A percentile compares a stretch with the other conserved stretches of the same genome.
Evolutionary conservation across 2,329 filamentous ascomycete genomes (phyloP).

Genomic region (Pseudogymnoascus sp.): DNA sequence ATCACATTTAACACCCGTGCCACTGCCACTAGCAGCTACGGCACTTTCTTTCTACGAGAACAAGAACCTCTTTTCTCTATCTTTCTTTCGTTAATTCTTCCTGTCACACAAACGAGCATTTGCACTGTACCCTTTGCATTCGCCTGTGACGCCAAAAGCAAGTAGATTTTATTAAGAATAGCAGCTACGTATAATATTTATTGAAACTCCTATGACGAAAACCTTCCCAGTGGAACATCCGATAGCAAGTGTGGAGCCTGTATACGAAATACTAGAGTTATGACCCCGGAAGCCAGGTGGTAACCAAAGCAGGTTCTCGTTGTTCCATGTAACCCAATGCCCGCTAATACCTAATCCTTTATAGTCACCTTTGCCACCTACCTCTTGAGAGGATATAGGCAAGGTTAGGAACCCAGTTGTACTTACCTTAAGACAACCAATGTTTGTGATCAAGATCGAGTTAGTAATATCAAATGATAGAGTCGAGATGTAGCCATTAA

Average conservation of each 20-base stretch:
- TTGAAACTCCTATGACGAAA: background rate
- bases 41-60: background rate
- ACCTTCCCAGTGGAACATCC: background rate
- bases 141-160: background rate
- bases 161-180: background rate
- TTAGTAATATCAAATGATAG: conserved; percentile 16
- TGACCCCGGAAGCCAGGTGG: conserved; percentile 14
- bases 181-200: background rate
- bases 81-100: background rate
- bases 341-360: conserved; percentile 14
- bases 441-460: conserved; percentile 15
- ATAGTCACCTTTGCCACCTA: conserved; percentile 11
- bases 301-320: conserved; percentile 18
- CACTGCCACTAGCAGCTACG: background rate
- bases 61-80: background rate
- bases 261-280: conserved; percentile 12
- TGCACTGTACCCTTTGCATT: background rate
- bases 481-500: conserved; percentile 15
- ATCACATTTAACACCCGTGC: too few species aligned
- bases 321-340: conserved; percentile 13
- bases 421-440: conserved; percentile 15
- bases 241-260: conserved; percentile 11
- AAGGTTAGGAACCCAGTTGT: conserved; percentile 5
- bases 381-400: conserved; percentile 14
- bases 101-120: background rate